These are phyloP conservation scores for Cryphonectria nitschkei DNA, from an alignment of 2,329 filamentous ascomycete genomes.

Conservation along the genomic window DNA sequence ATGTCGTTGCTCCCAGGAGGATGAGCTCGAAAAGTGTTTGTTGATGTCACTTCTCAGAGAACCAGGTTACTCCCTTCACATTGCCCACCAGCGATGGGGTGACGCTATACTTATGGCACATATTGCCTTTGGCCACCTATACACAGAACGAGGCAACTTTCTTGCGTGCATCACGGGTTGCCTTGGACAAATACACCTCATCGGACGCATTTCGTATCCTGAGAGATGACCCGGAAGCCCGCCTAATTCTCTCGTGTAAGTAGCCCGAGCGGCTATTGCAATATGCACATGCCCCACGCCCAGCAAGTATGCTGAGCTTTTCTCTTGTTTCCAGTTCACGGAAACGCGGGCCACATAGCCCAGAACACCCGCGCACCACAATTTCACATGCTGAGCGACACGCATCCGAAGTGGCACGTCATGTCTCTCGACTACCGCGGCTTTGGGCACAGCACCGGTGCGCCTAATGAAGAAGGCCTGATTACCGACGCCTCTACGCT, in stretches of 20 bases:
- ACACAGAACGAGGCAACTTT: constrained; percentile 67
- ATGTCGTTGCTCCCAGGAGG: constrained; percentile 35
- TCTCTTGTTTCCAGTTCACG: constrained; percentile 18
- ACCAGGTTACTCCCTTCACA: constrained; percentile 86
- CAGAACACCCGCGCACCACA: constrained; percentile 76
- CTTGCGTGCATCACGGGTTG: constrained; percentile 34
- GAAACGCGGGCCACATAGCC: constrained; percentile 83
- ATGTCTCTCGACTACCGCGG: constrained; percentile 91
- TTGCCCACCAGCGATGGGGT: constrained; percentile 76
- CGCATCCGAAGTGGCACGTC: constrained; percentile 72
- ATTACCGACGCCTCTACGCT: constrained; percentile 77
- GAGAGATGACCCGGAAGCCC: constrained; percentile 63
- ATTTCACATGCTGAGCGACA: constrained; percentile 76
- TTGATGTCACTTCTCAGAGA: constrained; percentile 54
- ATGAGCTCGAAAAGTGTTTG: background rate
- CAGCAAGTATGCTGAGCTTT: constrained; percentile 27
- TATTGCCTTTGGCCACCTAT: constrained; percentile 80
- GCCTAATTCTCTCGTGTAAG: constrained; percentile 67
- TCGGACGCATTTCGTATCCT: constrained; percentile 65
- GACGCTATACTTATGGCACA: constrained; percentile 85
- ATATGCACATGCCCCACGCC: constrained; percentile 31
- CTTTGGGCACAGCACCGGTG: constrained; percentile 80
- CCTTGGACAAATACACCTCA: constrained; percentile 52
- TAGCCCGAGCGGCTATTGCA: background rate
- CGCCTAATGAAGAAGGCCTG: constrained; percentile 77